These are phyloP conservation scores for Chaetoscypha palmicola DNA, from an alignment of 2,329 filamentous ascomycete genomes.

Conservation along the genomic window DNA sequence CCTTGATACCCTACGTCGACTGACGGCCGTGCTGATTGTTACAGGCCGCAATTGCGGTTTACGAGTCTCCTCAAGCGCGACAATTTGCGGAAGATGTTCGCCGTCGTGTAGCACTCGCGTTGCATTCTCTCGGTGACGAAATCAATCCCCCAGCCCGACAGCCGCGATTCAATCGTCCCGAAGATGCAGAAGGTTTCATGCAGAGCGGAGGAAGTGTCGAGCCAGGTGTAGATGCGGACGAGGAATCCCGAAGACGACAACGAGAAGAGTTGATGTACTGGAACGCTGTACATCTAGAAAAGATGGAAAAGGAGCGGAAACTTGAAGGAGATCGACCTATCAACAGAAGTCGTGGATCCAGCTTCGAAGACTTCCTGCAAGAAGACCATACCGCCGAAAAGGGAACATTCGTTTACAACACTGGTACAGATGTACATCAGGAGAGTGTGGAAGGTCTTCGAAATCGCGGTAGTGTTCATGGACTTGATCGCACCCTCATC, in stretches of 20 bases:
- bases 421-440: slow-evolving; percentile 40
- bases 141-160: slow-evolving; percentile 36
- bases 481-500: slow-evolving; percentile 37
- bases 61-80: slow-evolving; percentile 57
- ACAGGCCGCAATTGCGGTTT: slow-evolving; percentile 38
- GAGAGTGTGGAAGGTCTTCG: slow-evolving; percentile 38
- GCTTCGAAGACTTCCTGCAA: slow-evolving; percentile 53
- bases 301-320: slow-evolving; percentile 35
- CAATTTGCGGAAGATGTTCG: slow-evolving; percentile 55
- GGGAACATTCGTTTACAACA: slow-evolving; percentile 52
- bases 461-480: slow-evolving; percentile 41
- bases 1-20: no score
- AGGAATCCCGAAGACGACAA: slow-evolving; percentile 53
- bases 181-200: slow-evolving; percentile 59
- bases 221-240: slow-evolving; percentile 52
- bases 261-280: slow-evolving; percentile 60
- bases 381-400: slow-evolving; percentile 45
- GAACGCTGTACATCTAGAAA: slow-evolving; percentile 50
- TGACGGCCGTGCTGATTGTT: slow-evolving; percentile 15
- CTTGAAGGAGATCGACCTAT: slow-evolving; percentile 22
- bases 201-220: slow-evolving; percentile 40
- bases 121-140: slow-evolving; percentile 52
- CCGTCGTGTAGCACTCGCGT: slow-evolving; percentile 52
- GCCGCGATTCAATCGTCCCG: slow-evolving; percentile 57
- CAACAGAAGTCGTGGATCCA: slow-evolving; percentile 24